Conservation (phyloP, 2,329 filamentous ascomycete genomes). For the Penicillium digitatum region DNA sequence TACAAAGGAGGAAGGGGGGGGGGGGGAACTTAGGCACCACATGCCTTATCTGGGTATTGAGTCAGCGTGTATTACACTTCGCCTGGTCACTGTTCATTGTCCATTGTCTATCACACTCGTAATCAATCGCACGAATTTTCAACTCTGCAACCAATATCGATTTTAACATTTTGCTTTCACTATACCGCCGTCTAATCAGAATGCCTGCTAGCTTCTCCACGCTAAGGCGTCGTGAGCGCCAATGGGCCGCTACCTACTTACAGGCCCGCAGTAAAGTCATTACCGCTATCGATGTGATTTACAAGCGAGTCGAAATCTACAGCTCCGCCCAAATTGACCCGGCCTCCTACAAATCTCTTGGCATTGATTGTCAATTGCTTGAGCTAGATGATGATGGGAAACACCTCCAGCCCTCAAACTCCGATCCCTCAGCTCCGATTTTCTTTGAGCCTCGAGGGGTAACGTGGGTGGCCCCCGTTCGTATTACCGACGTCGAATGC, state of each 20-base stretch:
- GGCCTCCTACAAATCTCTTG: not conserved
- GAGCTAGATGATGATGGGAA: not conserved
- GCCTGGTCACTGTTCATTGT: not conserved
- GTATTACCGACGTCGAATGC: not conserved
- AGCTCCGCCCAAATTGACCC: not conserved
- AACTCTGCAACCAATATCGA: not conserved
- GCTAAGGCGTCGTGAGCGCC: not conserved
- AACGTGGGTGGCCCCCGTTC: not conserved
- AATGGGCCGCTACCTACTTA: not conserved
- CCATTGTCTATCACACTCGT: not conserved
- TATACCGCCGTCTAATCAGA: not conserved
- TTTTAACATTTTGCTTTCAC: not conserved
- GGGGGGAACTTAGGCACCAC: not conserved
- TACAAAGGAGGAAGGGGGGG: no score
- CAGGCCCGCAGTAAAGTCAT: not conserved
- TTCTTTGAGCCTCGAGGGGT: not conserved
- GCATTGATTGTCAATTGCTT: not conserved
- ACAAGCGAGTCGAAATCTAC: not conserved
- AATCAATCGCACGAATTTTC: not conserved
- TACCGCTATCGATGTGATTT: not conserved
- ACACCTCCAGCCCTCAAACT: not conserved
- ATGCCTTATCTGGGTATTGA: no score
- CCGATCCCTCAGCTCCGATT: not conserved
- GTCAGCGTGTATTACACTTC: not conserved
- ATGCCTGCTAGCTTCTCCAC: not conserved